These are phyloP conservation scores for Hexamita inflata DNA, from an alignment of 208 protist genomes.

Conservation along the genomic window DNA sequence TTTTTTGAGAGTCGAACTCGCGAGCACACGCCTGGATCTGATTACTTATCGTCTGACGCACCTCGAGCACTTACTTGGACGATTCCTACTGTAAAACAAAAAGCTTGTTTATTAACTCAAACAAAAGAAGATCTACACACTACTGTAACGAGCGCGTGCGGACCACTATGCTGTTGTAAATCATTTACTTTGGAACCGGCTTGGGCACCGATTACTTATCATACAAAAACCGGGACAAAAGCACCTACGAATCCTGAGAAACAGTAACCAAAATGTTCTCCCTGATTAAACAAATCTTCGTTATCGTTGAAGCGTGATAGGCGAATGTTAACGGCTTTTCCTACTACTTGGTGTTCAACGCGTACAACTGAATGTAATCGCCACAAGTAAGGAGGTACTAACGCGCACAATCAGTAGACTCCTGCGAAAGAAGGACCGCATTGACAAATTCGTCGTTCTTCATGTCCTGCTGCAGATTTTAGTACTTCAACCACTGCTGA, in stretches of 20 bases:
- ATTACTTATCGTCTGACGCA: background rate
- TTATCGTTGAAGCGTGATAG: background rate
- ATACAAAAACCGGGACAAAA: background rate
- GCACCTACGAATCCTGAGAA: background rate
- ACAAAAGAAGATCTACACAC: background rate
- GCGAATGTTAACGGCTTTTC: background rate
- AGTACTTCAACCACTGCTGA: background rate
- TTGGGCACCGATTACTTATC: background rate
- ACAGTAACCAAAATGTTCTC: background rate
- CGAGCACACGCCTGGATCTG: background rate
- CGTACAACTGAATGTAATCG: background rate
- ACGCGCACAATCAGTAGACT: background rate
- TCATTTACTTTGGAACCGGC: background rate
- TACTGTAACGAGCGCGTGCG: background rate
- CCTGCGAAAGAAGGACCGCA: background rate
- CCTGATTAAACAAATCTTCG: background rate
- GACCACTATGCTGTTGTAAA: background rate
- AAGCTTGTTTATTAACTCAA: background rate
- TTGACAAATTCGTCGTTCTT: background rate
- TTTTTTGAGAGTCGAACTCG: background rate
- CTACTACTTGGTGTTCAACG: background rate
- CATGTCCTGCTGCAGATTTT: background rate
- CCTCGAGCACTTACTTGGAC: background rate
- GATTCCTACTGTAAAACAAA: too few relatives aligned
- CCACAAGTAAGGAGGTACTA: background rate